Base-by-base conservation (phyloP, 305 asterid species). In the Fraxinus paxiana region DNA sequence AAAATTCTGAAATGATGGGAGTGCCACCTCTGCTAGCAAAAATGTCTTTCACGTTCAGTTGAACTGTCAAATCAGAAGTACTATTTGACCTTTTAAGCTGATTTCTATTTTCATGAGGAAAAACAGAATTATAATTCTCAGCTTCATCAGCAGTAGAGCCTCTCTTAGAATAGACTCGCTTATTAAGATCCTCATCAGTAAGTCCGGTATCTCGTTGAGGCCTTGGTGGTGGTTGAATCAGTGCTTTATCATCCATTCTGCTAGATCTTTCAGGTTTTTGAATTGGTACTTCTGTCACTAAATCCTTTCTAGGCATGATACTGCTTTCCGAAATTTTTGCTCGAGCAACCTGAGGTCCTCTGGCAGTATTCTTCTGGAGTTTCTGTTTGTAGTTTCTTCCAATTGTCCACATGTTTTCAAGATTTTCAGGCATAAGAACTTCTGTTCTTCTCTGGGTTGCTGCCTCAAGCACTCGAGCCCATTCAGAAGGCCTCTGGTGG, bases 361-460 rank as follows among this genome's bases (percentile, higher is more conserved):
- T 80, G 78, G 86, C 83, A 81, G 86, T 78, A 41, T 77, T 88
- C 85, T 90, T 92, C 74, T 85, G 89, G 79, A 91, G 88, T 84
- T 89, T 92, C 89, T 92, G 93, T 84, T 92, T 94, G 82, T 96
- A 94, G 84, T 96, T 93, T 91, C 98, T 90, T 85, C 99, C 99
- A 46, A 90, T 94, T 15, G 98, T 73, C 99, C 99, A 96, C 98
- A 96, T 92, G 88, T 96, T 94, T 82, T 96, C 99, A 82, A 94
- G 98, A 88, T 96, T 93, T 89, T 96, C 99, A 71, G 99, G 99
- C 92, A 79, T 92, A 79, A 96, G 93, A 83, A 96, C 99, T 89
- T 96, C 99, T 63, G 95, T 92, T 90, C 99, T 94, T 90, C 98
- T 91, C 90, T 94, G 98, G 73, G 93, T 92, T 75, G 97, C 97